Evolutionary conservation across 805 yeast species (phyloP).

Genomic region (Kazachstania kunashirensis): DNA sequence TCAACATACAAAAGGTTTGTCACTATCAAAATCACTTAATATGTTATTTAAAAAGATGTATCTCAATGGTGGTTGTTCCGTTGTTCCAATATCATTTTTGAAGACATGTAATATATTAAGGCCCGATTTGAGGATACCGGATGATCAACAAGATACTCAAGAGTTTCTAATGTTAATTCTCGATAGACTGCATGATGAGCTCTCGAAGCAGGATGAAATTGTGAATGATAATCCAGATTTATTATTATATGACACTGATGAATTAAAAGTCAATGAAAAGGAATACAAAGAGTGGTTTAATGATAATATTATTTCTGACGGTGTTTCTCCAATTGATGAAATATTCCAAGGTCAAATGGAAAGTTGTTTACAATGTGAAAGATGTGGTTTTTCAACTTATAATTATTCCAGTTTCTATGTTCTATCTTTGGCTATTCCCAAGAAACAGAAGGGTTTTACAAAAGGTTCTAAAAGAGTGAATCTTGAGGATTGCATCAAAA

Average conservation of each 20-base stretch:
- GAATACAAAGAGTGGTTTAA: conserved; percentile 59
- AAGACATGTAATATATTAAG: conserved; percentile 41
- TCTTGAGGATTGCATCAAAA: conserved; percentile 52
- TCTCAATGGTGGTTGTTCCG: conserved; percentile 47
- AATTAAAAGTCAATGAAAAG: conserved; percentile 26
- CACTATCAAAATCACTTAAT: conserved; percentile 39
- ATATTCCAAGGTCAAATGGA: conserved; percentile 68
- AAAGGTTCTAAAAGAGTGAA: conserved; percentile 29
- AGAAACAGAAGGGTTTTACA: conserved; percentile 15
- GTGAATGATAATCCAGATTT: conserved; percentile 33
- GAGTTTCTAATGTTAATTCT: conserved; percentile 60
- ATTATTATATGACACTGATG: conserved; percentile 26
- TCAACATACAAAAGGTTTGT: conserved; percentile 3
- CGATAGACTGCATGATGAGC: conserved; percentile 61
- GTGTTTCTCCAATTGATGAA: conserved; percentile 56
- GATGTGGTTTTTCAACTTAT: conserved; percentile 52
- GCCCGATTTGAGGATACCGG: conserved; percentile 60
- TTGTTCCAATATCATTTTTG: conserved; percentile 58
- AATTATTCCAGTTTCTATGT: conserved; percentile 56
- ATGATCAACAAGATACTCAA: conserved; percentile 75
- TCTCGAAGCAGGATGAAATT: conserved; percentile 34
- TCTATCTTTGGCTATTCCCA: conserved; percentile 54
- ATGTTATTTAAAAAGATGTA: conserved; percentile 49
- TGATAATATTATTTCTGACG: conserved; percentile 41
- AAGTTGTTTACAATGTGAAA: conserved; percentile 49